phyloP scores from a whole-genome alignment of 805 yeast species.

The Dipodascus geniculatus region DNA sequence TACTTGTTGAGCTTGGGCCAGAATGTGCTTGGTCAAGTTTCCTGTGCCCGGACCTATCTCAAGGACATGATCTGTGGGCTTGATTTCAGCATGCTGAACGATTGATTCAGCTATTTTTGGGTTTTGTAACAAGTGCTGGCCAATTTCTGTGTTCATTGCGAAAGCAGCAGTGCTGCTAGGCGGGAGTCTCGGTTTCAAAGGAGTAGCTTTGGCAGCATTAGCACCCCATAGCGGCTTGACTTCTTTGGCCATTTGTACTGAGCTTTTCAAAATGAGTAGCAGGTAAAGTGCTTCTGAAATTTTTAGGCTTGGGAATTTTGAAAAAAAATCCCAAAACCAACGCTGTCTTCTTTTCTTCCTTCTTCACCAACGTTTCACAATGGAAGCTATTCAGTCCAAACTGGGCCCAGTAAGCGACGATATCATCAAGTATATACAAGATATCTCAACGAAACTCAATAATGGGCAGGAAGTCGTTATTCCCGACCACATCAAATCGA shows the following conservation, averaged over 20 bases:
- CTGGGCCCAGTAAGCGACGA: neutral
- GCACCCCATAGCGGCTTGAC: neutral
- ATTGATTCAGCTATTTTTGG: slow-evolving; percentile 98
- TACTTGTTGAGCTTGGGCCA: slow-evolving; percentile 86
- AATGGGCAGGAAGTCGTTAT: neutral
- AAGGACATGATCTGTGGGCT: slow-evolving; percentile 83
- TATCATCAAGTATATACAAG: neutral
- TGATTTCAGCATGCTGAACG: slow-evolving; percentile 92
- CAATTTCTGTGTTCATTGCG: slow-evolving; percentile 92
- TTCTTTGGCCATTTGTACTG: neutral
- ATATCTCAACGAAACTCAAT: neutral
- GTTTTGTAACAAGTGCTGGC: slow-evolving; percentile 93
- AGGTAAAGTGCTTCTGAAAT: too few species aligned
- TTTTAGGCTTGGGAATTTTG: neutral
- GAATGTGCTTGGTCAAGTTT: slow-evolving; percentile 81
- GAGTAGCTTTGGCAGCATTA: neutral
- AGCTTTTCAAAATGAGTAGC: too few species aligned
- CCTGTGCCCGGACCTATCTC: slow-evolving; percentile 99
- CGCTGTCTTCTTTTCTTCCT: neutral
- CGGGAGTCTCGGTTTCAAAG: neutral
- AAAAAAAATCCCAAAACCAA: neutral
- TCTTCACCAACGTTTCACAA: neutral
- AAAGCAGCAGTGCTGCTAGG: slow-evolving; percentile 40
- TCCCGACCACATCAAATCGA: neutral
- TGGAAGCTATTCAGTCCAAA: neutral